Base-by-base conservation (phyloP, 192 early-diverging fungal genomes). In the Backusella liffmaniae region DNA sequence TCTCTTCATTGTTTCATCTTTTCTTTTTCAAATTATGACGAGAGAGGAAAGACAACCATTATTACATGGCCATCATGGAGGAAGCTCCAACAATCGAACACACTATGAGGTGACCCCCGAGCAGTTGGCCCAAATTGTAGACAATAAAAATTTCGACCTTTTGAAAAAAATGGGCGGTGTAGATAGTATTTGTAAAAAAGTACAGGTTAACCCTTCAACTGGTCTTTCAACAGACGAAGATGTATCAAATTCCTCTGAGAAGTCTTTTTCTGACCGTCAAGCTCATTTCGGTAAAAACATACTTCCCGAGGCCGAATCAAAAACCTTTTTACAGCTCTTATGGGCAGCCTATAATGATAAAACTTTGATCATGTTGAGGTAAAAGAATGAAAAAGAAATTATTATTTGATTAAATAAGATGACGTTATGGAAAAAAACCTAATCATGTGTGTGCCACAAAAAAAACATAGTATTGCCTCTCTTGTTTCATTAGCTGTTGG, bases 401-500 rank as follows among this genome's bases (percentile, higher is more conserved):
- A 53, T 18, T 56, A 56, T 8, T 56, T 56, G 53, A 62, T 62
- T 29, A 62, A 62, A 29, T 62, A 62, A 62, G 56, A 62, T 62
- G 56, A 26, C 56, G 56, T 96, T 73, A 87, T 97, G 80, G 9
- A 29, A 62, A 62, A 5, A 21, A 29, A 62, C 23, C 23, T 62
- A 62, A 62, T 62, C 56, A 62, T 62, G 56, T 62, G 56, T 62
- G 56, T 62, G 26, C 56, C 56, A 62, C 56, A 62, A 62, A 62
- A 59, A 62, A 62, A 49, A 49, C 16, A 49, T 26, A 71, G 89
- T 37, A 90, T 96, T 72, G 97, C 97, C 26, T 89, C 96, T 42
- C 75, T 90, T 18, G 89, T 96, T 9, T 95, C 94, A 46, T 84
- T 97, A 70, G 91, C 90, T 34, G 88, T 98, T 69, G 96, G 96